These are phyloP conservation scores for Phytopythium chamaehyphon DNA, from an alignment of 352 stramenopile species.

Conservation along the genomic window DNA sequence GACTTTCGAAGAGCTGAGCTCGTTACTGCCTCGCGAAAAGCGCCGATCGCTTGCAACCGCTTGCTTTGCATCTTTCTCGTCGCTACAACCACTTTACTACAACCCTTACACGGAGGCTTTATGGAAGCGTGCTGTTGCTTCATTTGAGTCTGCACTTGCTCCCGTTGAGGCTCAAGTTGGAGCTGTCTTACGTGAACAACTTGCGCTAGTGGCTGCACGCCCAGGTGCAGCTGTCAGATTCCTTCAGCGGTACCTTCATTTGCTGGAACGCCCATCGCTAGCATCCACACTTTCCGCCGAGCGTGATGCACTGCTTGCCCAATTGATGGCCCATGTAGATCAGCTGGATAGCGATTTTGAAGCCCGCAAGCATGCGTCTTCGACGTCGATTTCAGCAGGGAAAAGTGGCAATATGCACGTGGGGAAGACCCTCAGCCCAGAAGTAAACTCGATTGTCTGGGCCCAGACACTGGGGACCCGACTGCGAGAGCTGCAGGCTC, in stretches of 20 bases:
- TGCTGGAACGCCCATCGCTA: conserved; percentile 80
- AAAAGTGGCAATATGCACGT: conserved; percentile 37
- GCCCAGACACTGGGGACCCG: conserved; percentile 63
- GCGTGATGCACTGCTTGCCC: conserved; percentile 83
- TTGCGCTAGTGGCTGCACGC: conserved; percentile 53
- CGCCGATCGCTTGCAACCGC: conserved; percentile 32
- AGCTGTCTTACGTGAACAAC: conserved; percentile 71
- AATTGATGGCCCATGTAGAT: conserved; percentile 83
- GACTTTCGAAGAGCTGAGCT: conserved; percentile 86
- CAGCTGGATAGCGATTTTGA: conserved; percentile 89
- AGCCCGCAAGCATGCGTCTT: conserved; percentile 24
- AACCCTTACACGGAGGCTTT: conserved; percentile 88
- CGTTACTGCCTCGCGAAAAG: conserved; percentile 44
- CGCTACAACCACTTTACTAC: conserved; percentile 78
- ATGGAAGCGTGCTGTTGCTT: conserved; percentile 68
- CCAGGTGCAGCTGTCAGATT: conserved; percentile 68
- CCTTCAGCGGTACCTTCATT: conserved; percentile 81
- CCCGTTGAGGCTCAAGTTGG: conserved; percentile 85
- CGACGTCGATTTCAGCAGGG: conserved; percentile 3
- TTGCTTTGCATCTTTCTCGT: conserved; percentile 72
- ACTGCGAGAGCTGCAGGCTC: conserved; percentile 45
- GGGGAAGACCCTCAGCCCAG: conserved; percentile 80
- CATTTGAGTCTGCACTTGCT: conserved; percentile 77
- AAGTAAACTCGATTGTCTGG: conserved; percentile 85
- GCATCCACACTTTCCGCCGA: conserved; percentile 72